phyloP scores from a whole-genome alignment of 164 flowering plant species.

The Tetracentron sinense region DNA sequence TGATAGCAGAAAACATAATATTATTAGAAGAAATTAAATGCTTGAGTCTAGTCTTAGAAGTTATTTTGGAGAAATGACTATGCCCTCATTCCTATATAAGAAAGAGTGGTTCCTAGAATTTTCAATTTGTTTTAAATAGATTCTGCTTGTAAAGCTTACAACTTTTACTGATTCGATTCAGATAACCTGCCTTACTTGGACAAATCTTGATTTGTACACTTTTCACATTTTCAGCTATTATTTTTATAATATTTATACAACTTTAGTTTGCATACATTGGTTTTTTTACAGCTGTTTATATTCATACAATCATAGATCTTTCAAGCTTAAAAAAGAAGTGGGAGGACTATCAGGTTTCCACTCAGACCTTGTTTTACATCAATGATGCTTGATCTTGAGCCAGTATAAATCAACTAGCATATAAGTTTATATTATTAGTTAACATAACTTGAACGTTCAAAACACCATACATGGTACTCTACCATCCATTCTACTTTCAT shows the following conservation, averaged over 20 bases:
- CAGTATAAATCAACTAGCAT: neutral
- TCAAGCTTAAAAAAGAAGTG: no score
- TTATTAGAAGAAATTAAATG: no score
- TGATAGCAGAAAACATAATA: no score
- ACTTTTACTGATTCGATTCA: constrained; percentile 36
- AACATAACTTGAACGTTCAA: neutral
- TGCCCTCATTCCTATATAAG: neutral
- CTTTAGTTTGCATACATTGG: no score
- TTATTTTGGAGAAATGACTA: neutral
- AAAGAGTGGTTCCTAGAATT: neutral
- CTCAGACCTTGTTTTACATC: no score
- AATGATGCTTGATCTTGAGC: no score
- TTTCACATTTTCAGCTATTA: no score
- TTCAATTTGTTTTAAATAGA: neutral
- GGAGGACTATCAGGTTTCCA: no score
- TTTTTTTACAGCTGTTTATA: no score
- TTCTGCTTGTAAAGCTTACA: constrained; percentile 22
- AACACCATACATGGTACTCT: neutral
- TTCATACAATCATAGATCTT: no score
- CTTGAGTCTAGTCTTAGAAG: no score
- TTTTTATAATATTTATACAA: no score
- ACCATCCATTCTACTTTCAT: neutral
- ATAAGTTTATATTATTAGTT: neutral
- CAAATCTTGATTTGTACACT: constrained; percentile 79
- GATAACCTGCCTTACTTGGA: constrained; percentile 92